Evolutionary conservation across 768 basidiomycete species (phyloP).

Genomic region (Sarcodon sp.): DNA sequence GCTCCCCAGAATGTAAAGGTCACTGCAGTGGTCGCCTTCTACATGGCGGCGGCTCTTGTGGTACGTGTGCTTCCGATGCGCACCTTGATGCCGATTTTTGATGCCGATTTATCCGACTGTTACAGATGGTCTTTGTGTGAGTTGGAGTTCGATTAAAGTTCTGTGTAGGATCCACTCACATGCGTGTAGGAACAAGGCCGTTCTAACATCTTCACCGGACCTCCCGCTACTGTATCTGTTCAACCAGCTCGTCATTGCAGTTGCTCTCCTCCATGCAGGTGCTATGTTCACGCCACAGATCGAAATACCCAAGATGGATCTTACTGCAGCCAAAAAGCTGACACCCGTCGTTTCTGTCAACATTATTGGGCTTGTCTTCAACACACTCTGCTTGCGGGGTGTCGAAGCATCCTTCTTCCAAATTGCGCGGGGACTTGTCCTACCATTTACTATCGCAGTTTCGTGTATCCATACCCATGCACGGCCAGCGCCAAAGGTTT

Average conservation of each 20-base stretch:
- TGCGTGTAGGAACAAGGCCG: slow-evolving; percentile 58
- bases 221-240: slow-evolving; percentile 58
- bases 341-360: slow-evolving; percentile 54
- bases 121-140: slow-evolving; percentile 38
- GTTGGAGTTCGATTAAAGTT: slow-evolving; percentile 4
- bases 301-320: slow-evolving; percentile 44
- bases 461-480: slow-evolving; percentile 47
- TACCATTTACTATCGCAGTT: slow-evolving; percentile 71
- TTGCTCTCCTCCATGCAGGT: slow-evolving; percentile 45
- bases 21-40: slow-evolving; percentile 63
- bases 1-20: slow-evolving; percentile 32
- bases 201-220: slow-evolving; percentile 52
- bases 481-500: slow-evolving; percentile 37
- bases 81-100: slow-evolving; percentile 1
- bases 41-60: slow-evolving; percentile 65
- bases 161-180: slow-evolving; percentile 1
- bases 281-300: slow-evolving; percentile 34
- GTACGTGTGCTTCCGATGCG: slow-evolving; percentile 26
- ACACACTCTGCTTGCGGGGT: slow-evolving; percentile 63
- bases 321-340: slow-evolving; percentile 40
- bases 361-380: slow-evolving; percentile 67
- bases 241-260: slow-evolving; percentile 56
- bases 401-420: slow-evolving; percentile 81
- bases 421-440: slow-evolving; percentile 76
- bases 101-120: slow-evolving; percentile 4